These are phyloP conservation scores for Ophiocytium majus DNA, from an alignment of 352 stramenopile genomes.

Conservation along the genomic window DNA sequence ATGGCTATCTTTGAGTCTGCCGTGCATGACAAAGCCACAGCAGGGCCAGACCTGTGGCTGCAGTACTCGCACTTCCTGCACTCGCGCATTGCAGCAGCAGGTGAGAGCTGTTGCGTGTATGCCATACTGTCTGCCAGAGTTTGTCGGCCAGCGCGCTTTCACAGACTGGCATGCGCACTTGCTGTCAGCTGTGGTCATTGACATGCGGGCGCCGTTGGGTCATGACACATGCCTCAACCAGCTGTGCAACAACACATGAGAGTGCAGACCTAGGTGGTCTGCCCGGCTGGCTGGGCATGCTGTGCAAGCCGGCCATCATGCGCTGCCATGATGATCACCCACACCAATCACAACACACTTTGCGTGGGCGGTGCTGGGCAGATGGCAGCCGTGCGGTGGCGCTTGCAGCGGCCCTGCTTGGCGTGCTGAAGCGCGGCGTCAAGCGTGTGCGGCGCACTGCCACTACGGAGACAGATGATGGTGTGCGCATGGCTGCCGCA, in stretches of 20 bases:
- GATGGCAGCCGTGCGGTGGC: not conserved
- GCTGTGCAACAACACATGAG: not conserved
- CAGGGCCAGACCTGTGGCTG: slow-evolving; percentile 43
- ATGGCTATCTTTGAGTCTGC: slow-evolving; percentile 29
- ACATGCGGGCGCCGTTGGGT: not conserved
- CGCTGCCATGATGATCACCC: not conserved
- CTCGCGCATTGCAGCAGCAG: slow-evolving; percentile 21
- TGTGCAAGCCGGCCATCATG: not conserved
- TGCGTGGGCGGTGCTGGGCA: not conserved
- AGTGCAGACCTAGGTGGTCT: not conserved
- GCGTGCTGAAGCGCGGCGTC: not conserved
- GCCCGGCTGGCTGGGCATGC: not conserved
- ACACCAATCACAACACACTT: not conserved
- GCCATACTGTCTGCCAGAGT: not conserved
- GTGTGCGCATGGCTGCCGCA: not conserved
- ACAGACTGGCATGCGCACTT: not conserved
- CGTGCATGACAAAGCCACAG: slow-evolving; percentile 1
- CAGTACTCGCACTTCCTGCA: slow-evolving; percentile 47
- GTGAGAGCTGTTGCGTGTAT: not conserved
- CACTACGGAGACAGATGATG: not conserved
- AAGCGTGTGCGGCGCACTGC: not conserved
- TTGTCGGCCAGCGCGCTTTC: not conserved
- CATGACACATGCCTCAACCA: too few species aligned
- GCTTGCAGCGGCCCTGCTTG: not conserved
- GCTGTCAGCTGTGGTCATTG: not conserved